These are phyloP conservation scores for Pseudocercospora fuligena DNA, from an alignment of 2,329 filamentous ascomycete species.

Conservation along the genomic window DNA sequence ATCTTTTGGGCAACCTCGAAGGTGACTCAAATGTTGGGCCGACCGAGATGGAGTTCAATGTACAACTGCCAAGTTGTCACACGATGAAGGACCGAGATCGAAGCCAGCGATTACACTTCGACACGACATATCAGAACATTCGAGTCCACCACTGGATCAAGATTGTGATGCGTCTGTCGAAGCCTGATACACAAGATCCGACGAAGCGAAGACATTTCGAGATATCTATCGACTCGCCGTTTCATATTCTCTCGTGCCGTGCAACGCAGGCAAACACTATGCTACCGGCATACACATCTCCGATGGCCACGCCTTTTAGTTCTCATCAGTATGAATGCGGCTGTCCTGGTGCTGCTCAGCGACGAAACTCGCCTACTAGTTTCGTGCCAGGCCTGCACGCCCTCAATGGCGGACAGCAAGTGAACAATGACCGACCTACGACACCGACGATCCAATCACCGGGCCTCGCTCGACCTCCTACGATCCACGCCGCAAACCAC, in stretches of 20 bases:
- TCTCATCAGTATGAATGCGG: conserved; percentile 60
- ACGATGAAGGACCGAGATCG: conserved; percentile 77
- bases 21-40: conserved; percentile 79
- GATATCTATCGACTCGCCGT: conserved; percentile 94
- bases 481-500: conserved; percentile 43
- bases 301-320: conserved; percentile 39
- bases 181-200: conserved; percentile 77
- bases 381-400: conserved; percentile 64
- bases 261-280: conserved; percentile 90
- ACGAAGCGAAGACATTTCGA: conserved; percentile 86
- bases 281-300: conserved; percentile 76
- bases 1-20: conserved; percentile 80
- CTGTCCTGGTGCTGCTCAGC: conserved; percentile 67
- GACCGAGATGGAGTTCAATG: conserved; percentile 92
- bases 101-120: conserved; percentile 73
- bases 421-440: conserved; percentile 29
- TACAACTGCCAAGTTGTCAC: conserved; percentile 87
- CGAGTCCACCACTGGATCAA: conserved; percentile 98
- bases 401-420: conserved; percentile 45
- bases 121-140: conserved; percentile 92
- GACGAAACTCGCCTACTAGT: conserved; percentile 55
- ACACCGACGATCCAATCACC: conserved; percentile 41
- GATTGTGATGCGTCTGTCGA: conserved; percentile 92
- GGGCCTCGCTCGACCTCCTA: conserved; percentile 54
- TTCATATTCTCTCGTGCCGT: conserved; percentile 89